phyloP scores from a whole-genome alignment of 139 green algal species.

The Chlamydomonas incerta region DNA sequence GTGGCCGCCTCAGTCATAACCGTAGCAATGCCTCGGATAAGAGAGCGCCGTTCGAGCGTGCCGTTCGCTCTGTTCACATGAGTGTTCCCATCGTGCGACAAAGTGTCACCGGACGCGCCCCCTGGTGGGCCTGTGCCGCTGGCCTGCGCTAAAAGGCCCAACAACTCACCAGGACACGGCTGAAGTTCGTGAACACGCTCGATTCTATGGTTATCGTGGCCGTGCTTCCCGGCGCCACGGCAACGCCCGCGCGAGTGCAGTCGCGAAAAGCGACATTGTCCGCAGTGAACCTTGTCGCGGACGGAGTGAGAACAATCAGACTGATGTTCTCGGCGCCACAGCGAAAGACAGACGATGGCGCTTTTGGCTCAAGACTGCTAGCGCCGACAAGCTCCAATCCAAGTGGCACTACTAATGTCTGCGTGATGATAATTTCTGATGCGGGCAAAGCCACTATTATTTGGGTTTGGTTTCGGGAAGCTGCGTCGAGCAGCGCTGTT shows the following conservation, averaged over 20 bases:
- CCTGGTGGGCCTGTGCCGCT: no score
- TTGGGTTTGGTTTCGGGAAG: background rate
- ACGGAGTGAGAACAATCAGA: no score
- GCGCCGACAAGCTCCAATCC: no score
- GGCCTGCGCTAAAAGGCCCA: no score
- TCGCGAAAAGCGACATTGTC: background rate
- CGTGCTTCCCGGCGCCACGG: background rate
- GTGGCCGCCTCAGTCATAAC: no score
- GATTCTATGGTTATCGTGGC: background rate
- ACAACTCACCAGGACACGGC: background rate
- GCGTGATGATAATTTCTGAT: no score
- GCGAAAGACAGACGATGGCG: background rate
- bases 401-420: no score
- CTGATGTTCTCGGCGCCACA: background rate
- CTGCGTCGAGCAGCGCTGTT: background rate
- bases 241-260: background rate
- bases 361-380: no score
- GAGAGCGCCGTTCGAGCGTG: no score
- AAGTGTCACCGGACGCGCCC: no score
- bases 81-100: background rate
- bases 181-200: background rate
- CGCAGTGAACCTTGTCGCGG: background rate
- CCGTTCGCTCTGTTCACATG: background rate
- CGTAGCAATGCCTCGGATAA: no score
- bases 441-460: background rate